Base-by-base conservation (phyloP, 495 filamentous ascomycete species). In the Hypomontagnella submonticulosa region DNA sequence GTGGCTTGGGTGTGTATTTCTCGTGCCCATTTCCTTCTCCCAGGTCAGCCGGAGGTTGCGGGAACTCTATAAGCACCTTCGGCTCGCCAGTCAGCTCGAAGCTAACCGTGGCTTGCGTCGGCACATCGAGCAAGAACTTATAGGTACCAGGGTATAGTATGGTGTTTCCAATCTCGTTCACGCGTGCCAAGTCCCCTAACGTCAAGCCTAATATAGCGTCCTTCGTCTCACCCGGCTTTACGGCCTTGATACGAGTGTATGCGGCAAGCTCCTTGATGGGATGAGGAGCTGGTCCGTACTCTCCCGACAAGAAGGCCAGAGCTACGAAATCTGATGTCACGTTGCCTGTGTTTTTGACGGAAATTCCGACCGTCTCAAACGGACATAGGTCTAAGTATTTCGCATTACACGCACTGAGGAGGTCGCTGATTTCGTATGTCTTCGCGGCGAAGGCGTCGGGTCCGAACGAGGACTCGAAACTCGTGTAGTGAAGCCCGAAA, bases 71-170 rank as follows among this genome's bases (percentile, higher is more conserved):
- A 10, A 72, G 67, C 13, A 50, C 32, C 4, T 50, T 42, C 1
- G 63, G 63, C 8, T 80, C 61, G 1, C 83, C 84, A 5, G 67
- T 76, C 61, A 87, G 66, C 46, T 69, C 73, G 48, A 86, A 84
- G 13, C 62, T 74, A 23, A 69, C 57, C 30, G 58, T 73, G 19
- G 70, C 73, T 41, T 76, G 67, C 4, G 73, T 66, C 37, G 75
- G 75, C 57, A 74, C 73, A 63, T 92, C 88, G 48, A 92, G 60
- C 23, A 81, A 71, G 59, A 92, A 20, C 15, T 77, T 80, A 69
- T 92, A 91, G 0, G 73, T 77, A 1, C 89, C 89, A 0, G 89
- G 89, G 67, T 89, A 91, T 34, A 92, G 54, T 16, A 89, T 75
- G 18, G 77, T 79, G 67, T 89, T 84, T 1, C 89, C 89, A 4